These are phyloP conservation scores for Fusarium avenaceum DNA, from an alignment of 2,329 filamentous ascomycete species.

Conservation along the genomic window DNA sequence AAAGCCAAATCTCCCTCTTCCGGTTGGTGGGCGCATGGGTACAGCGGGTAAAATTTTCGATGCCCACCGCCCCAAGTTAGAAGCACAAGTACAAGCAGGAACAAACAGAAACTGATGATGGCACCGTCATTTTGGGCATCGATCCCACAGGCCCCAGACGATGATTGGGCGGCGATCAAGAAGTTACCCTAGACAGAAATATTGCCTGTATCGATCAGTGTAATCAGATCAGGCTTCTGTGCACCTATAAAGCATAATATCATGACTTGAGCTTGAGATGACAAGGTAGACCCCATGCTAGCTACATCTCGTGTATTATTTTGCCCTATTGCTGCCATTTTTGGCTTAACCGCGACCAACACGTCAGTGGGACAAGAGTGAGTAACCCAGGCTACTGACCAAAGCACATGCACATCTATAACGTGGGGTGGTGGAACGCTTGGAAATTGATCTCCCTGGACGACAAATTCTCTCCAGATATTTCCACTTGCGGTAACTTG, in stretches of 20 bases:
- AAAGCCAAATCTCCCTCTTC: constrained; percentile 29
- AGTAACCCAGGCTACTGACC: neutral
- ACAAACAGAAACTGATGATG: constrained; percentile 40
- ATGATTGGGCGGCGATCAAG: constrained; percentile 35
- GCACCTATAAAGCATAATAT: neutral
- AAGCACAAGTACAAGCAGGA: neutral
- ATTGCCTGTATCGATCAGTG: neutral
- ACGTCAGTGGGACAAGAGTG: constrained; percentile 21
- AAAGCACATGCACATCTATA: constrained; percentile 2
- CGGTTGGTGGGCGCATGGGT: constrained; percentile 21
- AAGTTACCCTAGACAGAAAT: constrained; percentile 18
- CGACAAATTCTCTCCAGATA: constrained; percentile 33
- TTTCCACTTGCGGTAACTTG: constrained; percentile 36
- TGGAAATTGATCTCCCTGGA: neutral
- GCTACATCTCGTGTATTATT: constrained; percentile 9
- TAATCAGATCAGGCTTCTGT: neutral
- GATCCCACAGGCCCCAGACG: constrained; percentile 27
- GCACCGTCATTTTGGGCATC: constrained; percentile 43
- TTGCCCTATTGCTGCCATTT: constrained; percentile 35
- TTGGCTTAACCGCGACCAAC: constrained; percentile 14
- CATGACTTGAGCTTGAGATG: constrained; percentile 26
- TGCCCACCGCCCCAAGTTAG: constrained; percentile 35
- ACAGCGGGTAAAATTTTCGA: constrained; percentile 50
- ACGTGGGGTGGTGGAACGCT: constrained; percentile 32
- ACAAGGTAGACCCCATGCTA: constrained; percentile 11